Percentiles rank a stretch among this genome's conserved stretches.
phyloP scores from a whole-genome alignment of 768 basidiomycete species.

The Xanthoconium purpureum region DNA sequence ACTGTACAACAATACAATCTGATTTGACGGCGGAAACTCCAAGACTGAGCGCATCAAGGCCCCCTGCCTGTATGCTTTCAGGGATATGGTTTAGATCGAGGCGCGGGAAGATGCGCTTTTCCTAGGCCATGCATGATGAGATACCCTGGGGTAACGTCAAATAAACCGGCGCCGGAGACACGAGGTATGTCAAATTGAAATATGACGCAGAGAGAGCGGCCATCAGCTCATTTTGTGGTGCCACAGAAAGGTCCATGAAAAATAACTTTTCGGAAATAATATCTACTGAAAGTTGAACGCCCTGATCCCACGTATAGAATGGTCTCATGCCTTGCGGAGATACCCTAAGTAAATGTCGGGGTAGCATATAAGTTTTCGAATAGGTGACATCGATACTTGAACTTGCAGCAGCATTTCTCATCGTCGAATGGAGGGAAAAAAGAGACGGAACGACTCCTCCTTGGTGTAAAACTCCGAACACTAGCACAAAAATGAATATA shows the following conservation, averaged over 20 bases:
- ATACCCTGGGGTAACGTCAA: slow-evolving; percentile 10
- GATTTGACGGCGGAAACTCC: slow-evolving; percentile 29
- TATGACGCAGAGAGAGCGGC: neutral
- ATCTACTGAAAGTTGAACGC: slow-evolving; percentile 20
- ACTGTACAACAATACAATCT: slow-evolving; percentile 6
- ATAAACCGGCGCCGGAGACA: neutral
- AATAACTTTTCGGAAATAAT: slow-evolving; percentile 16
- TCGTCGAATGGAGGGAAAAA: slow-evolving; percentile 29
- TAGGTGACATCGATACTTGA: slow-evolving; percentile 10
- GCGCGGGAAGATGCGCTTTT: slow-evolving; percentile 33
- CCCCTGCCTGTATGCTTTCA: slow-evolving; percentile 30
- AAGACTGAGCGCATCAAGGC: slow-evolving; percentile 31
- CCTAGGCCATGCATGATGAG: slow-evolving; percentile 21
- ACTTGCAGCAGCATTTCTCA: slow-evolving; percentile 6
- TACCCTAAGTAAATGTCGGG: neutral
- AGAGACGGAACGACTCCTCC: slow-evolving; percentile 40
- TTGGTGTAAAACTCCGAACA: slow-evolving; percentile 40
- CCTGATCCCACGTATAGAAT: neutral
- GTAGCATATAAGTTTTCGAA: neutral
- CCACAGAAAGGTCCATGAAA: slow-evolving; percentile 18
- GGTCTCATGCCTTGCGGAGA: neutral
- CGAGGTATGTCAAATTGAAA: neutral
- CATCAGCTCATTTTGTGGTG: neutral
- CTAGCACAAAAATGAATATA: slow-evolving; percentile 21
- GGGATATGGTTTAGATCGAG: slow-evolving; percentile 38